Evolutionary conservation across 1,139 yeast species (phyloP).

Genomic region (Chernovozyma aurita): DNA sequence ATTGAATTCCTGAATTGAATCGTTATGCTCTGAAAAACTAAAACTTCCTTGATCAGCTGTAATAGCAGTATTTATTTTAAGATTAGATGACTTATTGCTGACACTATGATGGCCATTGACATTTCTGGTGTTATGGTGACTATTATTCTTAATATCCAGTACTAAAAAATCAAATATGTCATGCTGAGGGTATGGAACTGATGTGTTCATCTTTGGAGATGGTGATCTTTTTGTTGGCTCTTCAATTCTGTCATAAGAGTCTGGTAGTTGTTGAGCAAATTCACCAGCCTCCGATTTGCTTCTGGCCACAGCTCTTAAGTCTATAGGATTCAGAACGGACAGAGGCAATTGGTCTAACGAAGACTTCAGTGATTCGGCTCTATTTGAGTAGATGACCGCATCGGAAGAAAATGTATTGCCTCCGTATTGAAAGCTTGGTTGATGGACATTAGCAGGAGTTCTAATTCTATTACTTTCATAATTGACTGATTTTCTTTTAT

Average conservation of each 20-base stretch:
- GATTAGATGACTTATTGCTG: background rate
- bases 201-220: too few relatives aligned
- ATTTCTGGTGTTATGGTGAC: too few relatives aligned
- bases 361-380: background rate
- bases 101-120: too few relatives aligned
- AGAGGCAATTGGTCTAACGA: background rate
- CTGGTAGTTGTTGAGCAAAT: too few relatives aligned
- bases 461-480: conserved; percentile 28
- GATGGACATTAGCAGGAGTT: conserved; percentile 10
- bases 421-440: background rate
- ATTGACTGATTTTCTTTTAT: conserved; percentile 25
- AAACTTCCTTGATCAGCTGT: conserved; percentile 9
- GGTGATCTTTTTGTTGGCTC: too few relatives aligned
- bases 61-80: conserved; percentile 1
- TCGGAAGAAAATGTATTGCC: conserved; percentile 14
- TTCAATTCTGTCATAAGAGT: too few relatives aligned
- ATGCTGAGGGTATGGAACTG: conserved; percentile 1
- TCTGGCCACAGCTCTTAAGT: background rate
- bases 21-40: conserved; percentile 24
- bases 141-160: background rate
- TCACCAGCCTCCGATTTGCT: too few relatives aligned
- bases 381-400: conserved; percentile 10
- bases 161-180: conserved; percentile 2
- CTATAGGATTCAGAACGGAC: background rate
- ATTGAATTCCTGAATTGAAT: conserved; percentile 21